These are phyloP conservation scores for Jamesozyma piceae DNA, from an alignment of 805 yeast genomes.

Conservation along the genomic window DNA sequence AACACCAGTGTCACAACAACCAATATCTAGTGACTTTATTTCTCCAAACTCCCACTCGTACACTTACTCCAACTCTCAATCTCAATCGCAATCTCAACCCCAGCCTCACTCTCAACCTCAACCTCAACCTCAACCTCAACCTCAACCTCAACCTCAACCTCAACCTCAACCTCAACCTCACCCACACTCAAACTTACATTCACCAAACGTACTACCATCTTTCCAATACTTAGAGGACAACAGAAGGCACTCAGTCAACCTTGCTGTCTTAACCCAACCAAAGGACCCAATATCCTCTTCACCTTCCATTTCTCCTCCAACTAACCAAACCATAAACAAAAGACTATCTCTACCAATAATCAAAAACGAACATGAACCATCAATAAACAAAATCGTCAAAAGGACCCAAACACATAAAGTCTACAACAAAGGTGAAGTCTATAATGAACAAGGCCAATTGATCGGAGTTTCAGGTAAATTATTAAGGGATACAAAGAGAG, in stretches of 20 bases:
- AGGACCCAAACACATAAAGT: neutral
- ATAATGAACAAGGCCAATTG: constrained; percentile 16
- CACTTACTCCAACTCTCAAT: neutral
- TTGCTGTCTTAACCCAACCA: neutral
- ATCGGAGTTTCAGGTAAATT: constrained; percentile 21
- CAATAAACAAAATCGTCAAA: neutral
- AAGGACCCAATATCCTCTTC: neutral
- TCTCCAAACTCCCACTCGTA: neutral
- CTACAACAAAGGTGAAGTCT: constrained; percentile 12
- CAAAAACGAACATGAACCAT: neutral
- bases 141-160: neutral
- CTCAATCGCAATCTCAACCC: neutral
- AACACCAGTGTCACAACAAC: constrained; percentile 5
- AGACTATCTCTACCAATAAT: neutral
- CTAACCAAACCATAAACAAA: neutral
- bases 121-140: neutral
- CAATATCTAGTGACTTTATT: neutral
- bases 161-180: neutral
- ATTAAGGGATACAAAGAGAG: constrained; percentile 56
- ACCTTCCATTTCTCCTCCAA: neutral
- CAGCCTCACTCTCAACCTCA: no score
- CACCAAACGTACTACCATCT: neutral
- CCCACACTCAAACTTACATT: neutral
- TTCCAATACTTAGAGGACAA: neutral
- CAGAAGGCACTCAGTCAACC: neutral